Conservation (phyloP, 2,329 filamentous ascomycete species). For the Malbranchea zuffiana region DNA sequence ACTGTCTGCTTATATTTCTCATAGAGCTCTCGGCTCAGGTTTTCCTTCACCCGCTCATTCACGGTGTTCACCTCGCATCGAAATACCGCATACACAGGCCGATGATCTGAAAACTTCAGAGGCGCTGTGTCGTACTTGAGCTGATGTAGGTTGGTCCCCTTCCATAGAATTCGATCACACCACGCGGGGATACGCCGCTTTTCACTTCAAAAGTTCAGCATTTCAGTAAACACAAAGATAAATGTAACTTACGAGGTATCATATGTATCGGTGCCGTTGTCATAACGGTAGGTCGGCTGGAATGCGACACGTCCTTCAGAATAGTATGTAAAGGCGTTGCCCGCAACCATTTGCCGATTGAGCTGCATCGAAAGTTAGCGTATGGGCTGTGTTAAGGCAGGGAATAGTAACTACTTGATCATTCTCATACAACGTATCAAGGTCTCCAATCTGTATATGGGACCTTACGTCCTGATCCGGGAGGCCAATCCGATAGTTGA, state of each 20-base stretch:
- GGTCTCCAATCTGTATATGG: conserved; percentile 59
- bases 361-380: conserved; percentile 41
- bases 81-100: conserved; percentile 88
- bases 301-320: conserved; percentile 83
- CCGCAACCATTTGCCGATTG: conserved; percentile 92
- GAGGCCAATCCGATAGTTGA: conserved; percentile 93
- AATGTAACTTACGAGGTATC: conserved; percentile 63
- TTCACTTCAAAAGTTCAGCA: conserved; percentile 49
- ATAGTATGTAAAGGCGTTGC: conserved; percentile 80
- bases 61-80: conserved; percentile 71
- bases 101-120: conserved; percentile 83
- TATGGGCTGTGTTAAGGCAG: not conserved
- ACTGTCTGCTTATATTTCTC: conserved; percentile 54
- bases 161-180: conserved; percentile 87
- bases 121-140: conserved; percentile 71
- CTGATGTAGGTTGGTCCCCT: conserved; percentile 73
- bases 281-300: conserved; percentile 89
- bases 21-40: conserved; percentile 66
- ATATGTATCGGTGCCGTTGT: conserved; percentile 77
- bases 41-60: conserved; percentile 61
- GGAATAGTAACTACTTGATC: conserved; percentile 53
- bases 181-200: conserved; percentile 92
- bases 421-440: conserved; percentile 76
- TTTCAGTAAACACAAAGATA: not conserved
- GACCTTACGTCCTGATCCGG: conserved; percentile 65